phyloP scores from a whole-genome alignment of 192 early-diverging fungal species.

The Gonapodya sp. region DNA sequence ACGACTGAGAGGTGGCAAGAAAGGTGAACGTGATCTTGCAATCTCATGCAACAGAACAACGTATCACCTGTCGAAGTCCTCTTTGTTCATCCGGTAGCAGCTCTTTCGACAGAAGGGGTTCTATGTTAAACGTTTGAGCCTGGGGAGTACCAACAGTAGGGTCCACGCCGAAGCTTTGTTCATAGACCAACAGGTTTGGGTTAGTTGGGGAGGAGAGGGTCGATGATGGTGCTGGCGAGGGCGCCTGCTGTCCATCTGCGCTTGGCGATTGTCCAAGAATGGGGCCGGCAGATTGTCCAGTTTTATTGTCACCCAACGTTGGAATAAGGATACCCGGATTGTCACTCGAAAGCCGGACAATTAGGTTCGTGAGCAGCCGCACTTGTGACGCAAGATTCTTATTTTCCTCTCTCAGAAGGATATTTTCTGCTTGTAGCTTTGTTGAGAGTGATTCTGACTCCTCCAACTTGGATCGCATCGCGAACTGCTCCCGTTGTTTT shows the following conservation, averaged over 20 bases:
- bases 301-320: too few species aligned
- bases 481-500: background rate
- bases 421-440: background rate
- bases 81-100: background rate
- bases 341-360: background rate
- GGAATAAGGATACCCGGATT: too few species aligned
- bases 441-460: background rate
- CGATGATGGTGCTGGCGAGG: background rate
- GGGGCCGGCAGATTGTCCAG: too few species aligned
- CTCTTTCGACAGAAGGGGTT: background rate
- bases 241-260: too few species aligned
- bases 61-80: too few species aligned
- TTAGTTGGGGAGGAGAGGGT: background rate
- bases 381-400: background rate
- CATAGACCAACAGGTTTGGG: too few species aligned
- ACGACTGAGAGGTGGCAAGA: background rate
- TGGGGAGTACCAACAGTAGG: background rate
- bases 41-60: too few species aligned
- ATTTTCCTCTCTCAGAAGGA: background rate
- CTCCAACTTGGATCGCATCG: background rate
- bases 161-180: background rate
- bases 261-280: too few species aligned
- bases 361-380: background rate
- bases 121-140: background rate
- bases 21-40: too few species aligned